phyloP scores from a whole-genome alignment of 225 moss, liverwort and hornwort species.

The Pseudoscleropodium purum region DNA sequence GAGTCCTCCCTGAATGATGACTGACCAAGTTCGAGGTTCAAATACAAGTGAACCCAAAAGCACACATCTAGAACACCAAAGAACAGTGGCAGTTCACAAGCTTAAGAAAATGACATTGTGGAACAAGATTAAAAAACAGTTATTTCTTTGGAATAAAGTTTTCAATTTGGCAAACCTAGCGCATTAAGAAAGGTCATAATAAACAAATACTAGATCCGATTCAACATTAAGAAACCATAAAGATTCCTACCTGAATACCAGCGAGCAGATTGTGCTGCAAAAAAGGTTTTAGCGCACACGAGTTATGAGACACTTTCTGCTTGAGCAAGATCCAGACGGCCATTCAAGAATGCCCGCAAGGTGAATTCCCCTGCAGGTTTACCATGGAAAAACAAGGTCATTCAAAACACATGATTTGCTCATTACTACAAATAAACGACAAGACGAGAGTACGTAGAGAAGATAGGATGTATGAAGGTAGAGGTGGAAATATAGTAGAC shows the following conservation, averaged over 20 bases:
- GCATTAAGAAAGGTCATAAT: neutral
- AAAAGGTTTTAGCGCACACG: slow-evolving; percentile 66
- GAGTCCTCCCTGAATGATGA: slow-evolving; percentile 55
- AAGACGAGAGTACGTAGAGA: neutral
- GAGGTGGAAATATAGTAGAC: neutral
- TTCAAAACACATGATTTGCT: neutral
- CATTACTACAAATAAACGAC: neutral
- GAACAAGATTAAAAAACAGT: neutral
- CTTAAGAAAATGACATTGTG: neutral
- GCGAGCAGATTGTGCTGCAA: slow-evolving; percentile 86
- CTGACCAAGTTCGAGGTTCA: neutral
- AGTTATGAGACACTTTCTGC: slow-evolving; percentile 87
- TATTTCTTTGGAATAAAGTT: neutral
- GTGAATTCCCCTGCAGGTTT: slow-evolving; percentile 72
- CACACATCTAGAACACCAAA: neutral
- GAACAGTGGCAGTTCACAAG: neutral
- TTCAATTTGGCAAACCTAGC: neutral
- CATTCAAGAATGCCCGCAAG: slow-evolving; percentile 87
- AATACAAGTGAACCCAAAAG: neutral
- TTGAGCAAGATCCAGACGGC: slow-evolving; percentile 88
- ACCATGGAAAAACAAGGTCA: neutral
- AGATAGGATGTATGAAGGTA: neutral
- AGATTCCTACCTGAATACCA: slow-evolving; percentile 64
- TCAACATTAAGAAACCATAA: neutral
- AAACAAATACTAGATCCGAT: neutral